Evolutionary conservation across 2,329 filamentous ascomycete species (phyloP).

Genomic region (Aureobasidium sp.): DNA sequence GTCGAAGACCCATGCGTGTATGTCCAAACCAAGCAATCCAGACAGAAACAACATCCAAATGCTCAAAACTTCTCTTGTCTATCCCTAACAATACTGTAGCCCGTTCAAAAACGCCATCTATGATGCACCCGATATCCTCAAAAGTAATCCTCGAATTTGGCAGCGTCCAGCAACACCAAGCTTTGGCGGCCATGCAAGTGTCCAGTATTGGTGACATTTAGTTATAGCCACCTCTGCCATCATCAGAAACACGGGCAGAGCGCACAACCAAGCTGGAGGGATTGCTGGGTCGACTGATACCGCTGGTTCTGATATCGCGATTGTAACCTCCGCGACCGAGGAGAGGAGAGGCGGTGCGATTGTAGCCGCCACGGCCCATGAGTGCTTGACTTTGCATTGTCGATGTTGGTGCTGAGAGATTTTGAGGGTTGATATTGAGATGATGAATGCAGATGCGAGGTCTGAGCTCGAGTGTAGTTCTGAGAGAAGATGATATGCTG

Average conservation of each 20-base stretch:
- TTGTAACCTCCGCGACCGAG: slow-evolving; percentile 21
- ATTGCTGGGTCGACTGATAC: slow-evolving; percentile 4
- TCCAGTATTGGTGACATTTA: neutral
- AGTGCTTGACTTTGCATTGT: slow-evolving; percentile 12
- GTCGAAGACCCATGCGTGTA: too few relatives aligned
- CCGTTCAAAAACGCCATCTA: neutral
- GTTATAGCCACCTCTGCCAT: slow-evolving; percentile 24
- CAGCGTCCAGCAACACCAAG: too few relatives aligned
- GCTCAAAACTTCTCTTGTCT: too few relatives aligned
- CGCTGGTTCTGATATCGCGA: slow-evolving; percentile 12
- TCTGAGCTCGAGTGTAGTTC: too few relatives aligned
- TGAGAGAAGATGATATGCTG: neutral
- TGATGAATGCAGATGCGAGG: too few relatives aligned
- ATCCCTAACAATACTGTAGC: too few relatives aligned
- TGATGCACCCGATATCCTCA: neutral
- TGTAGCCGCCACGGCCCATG: slow-evolving; percentile 39
- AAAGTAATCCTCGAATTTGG: too few relatives aligned
- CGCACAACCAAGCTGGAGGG: slow-evolving; percentile 8
- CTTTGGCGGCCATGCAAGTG: too few relatives aligned
- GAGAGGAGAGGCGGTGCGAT: slow-evolving; percentile 25
- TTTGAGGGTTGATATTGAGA: neutral
- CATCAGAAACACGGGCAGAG: slow-evolving; percentile 8
- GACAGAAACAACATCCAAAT: too few relatives aligned
- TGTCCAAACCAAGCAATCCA: too few relatives aligned
- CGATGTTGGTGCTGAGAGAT: neutral